These are phyloP conservation scores for Aspergillus hortae DNA, from an alignment of 2,329 filamentous ascomycete species.

Conservation along the genomic window DNA sequence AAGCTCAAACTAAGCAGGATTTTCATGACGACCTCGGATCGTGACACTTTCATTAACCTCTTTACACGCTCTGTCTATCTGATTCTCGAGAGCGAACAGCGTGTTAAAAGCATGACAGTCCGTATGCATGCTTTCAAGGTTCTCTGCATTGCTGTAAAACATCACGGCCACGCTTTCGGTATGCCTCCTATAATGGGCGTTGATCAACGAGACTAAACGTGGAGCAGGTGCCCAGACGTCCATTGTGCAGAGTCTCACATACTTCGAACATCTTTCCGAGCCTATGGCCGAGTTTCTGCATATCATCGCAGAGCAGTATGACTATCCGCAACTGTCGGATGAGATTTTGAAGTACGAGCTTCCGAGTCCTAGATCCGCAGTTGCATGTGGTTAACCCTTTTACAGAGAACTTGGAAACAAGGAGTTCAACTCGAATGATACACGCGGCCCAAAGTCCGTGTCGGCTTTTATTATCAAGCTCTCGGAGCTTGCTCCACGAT, in stretches of 20 bases:
- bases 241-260: constrained; percentile 94
- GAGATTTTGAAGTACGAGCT: constrained; percentile 66
- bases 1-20: constrained; percentile 89
- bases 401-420: constrained; percentile 85
- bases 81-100: constrained; percentile 87
- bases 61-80: constrained; percentile 92
- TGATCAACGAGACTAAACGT: constrained; percentile 16
- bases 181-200: constrained; percentile 16
- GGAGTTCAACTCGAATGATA: constrained; percentile 96
- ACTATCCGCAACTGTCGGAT: constrained; percentile 91
- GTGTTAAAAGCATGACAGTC: constrained; percentile 82
- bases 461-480: constrained; percentile 90
- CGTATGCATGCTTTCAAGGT: constrained; percentile 98
- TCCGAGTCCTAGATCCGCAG: background rate
- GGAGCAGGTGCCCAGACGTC: constrained; percentile 83
- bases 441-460: constrained; percentile 90
- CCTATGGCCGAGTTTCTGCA: constrained; percentile 98
- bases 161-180: constrained; percentile 96
- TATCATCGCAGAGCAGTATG: constrained; percentile 94
- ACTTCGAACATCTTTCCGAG: constrained; percentile 97
- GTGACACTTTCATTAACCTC: constrained; percentile 89
- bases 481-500: constrained; percentile 82
- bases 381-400: constrained; percentile 8
- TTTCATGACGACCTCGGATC: constrained; percentile 92
- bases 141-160: constrained; percentile 92